Evolutionary conservation across 1,284 basidiomycete species (phyloP).

Genomic region (Cryptococcus wingfieldii): DNA sequence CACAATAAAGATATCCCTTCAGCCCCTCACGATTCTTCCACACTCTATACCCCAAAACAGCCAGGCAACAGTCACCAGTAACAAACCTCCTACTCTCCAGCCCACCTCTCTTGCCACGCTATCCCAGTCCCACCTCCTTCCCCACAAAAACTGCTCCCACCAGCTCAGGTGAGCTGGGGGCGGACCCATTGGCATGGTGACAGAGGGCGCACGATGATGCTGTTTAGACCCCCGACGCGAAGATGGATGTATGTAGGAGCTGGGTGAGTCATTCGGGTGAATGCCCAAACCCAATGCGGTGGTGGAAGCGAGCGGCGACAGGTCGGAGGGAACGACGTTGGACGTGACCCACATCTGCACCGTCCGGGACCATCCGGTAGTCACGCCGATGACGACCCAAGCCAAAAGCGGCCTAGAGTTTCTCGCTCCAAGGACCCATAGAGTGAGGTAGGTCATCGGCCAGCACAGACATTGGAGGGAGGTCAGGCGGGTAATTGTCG

Average conservation of each 20-base stretch:
- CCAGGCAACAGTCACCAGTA: constrained; percentile 44
- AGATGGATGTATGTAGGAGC: not conserved
- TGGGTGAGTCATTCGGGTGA: not conserved
- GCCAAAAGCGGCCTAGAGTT: constrained; percentile 41
- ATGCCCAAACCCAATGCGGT: not conserved
- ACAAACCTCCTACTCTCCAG: constrained; percentile 41
- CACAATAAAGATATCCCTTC: not conserved
- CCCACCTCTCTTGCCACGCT: constrained; percentile 41
- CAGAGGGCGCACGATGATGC: not conserved
- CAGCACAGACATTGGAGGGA: constrained; percentile 52
- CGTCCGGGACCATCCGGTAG: constrained; percentile 44
- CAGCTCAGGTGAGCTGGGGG: constrained; percentile 19
- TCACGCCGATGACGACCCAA: constrained; percentile 51
- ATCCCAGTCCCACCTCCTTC: constrained; percentile 47
- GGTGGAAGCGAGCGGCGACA: not conserved
- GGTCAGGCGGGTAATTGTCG: constrained; percentile 48
- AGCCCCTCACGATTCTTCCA: constrained; percentile 14
- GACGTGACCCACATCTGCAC: constrained; percentile 51
- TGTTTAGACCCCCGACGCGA: not conserved
- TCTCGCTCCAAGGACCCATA: constrained; percentile 39
- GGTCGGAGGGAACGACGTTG: constrained; percentile 36
- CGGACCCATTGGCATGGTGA: constrained; percentile 5
- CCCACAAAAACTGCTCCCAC: constrained; percentile 36
- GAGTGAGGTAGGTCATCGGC: constrained; percentile 48
- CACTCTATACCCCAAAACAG: constrained; percentile 42